These are phyloP conservation scores for Spiraea crenata DNA, from an alignment of 331 rosid genomes.

Conservation along the genomic window DNA sequence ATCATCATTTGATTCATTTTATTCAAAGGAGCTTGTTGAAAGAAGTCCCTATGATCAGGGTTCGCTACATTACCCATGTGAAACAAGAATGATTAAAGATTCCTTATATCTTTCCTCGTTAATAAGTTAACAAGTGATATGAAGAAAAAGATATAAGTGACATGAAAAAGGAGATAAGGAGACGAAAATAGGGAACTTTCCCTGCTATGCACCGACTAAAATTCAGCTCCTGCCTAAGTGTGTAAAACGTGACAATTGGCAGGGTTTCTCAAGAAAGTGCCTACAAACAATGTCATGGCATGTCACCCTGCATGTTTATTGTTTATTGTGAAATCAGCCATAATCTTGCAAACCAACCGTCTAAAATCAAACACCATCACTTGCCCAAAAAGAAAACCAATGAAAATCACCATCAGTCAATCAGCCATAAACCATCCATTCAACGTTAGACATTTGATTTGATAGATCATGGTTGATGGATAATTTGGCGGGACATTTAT, in stretches of 20 bases:
- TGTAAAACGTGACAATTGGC: not conserved
- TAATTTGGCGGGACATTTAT: not conserved
- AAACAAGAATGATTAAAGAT: not conserved
- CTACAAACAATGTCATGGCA: not conserved
- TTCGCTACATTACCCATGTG: not conserved
- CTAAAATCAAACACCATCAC: not conserved
- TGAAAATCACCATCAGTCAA: not conserved
- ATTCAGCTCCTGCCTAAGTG: no score
- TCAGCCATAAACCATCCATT: not conserved
- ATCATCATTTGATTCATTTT: not conserved
- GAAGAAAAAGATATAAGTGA: no score
- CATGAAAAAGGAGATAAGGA: no score
- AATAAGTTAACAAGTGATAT: no score
- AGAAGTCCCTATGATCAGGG: no score
- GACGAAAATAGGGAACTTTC: no score
- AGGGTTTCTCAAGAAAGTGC: slow-evolving; percentile 14
- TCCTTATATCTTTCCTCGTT: no score
- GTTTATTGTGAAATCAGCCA: not conserved
- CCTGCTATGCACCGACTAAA: not conserved
- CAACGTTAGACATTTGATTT: not conserved
- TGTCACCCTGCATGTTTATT: not conserved
- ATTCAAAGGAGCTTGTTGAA: no score
- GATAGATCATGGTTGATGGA: slow-evolving; percentile 1
- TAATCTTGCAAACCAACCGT: not conserved
- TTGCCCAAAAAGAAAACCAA: not conserved